Evolutionary conservation across 177 flowering plant genomes (phyloP).

Genomic region (Vitis hybrid): DNA sequence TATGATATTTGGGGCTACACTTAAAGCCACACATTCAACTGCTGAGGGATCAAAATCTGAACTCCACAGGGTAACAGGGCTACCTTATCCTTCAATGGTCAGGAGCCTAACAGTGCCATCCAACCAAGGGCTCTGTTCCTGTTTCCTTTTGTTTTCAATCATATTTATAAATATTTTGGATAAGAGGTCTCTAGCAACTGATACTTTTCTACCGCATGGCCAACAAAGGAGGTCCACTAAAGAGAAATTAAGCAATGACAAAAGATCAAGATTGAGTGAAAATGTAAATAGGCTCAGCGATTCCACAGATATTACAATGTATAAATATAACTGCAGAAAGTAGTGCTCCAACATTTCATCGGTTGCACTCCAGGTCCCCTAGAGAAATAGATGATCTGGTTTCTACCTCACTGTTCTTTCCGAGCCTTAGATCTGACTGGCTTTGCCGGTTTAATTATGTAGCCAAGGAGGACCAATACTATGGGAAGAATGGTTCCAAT

Average conservation of each 20-base stretch:
- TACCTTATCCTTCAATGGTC: too few species aligned
- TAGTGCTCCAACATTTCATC: too few species aligned
- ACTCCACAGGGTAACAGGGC: too few species aligned
- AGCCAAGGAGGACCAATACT: slow-evolving; percentile 59
- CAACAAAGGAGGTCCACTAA: too few species aligned
- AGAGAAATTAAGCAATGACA: background rate
- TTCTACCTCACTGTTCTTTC: slow-evolving; percentile 54
- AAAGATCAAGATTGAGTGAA: background rate
- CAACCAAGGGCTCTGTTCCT: too few species aligned
- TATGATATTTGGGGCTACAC: too few species aligned
- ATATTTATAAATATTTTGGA: too few species aligned
- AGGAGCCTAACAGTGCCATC: too few species aligned
- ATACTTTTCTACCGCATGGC: background rate
- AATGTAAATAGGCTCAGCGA: background rate
- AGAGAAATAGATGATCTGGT: background rate
- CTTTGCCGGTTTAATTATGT: slow-evolving; percentile 64
- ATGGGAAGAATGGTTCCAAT: slow-evolving; percentile 82
- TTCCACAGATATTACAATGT: background rate
- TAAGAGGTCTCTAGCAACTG: background rate
- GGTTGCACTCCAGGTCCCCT: too few species aligned
- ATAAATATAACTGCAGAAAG: background rate
- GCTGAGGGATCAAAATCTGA: too few species aligned
- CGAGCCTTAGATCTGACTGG: slow-evolving; percentile 60
- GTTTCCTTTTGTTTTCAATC: too few species aligned
- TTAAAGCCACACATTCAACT: too few species aligned